Percentiles rank a stretch among this genome's conserved stretches.
These are phyloP conservation scores for Lipomyces orientalis DNA, from an alignment of 805 yeast species.

Conservation along the genomic window DNA sequence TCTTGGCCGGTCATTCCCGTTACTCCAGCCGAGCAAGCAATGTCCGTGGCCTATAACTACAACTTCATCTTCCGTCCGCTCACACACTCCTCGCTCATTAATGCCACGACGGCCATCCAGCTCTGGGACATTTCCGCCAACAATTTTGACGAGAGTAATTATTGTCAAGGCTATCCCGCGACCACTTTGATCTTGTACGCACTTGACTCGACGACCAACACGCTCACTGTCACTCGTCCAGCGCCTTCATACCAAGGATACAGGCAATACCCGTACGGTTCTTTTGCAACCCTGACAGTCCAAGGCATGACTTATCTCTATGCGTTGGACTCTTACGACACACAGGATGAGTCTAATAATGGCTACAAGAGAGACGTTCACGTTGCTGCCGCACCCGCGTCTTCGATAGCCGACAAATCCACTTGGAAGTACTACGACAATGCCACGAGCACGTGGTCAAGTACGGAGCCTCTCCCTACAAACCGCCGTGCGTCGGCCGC, in stretches of 20 bases:
- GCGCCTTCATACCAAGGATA: constrained; percentile 9
- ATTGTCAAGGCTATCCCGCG: background rate
- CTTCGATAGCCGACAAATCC: constrained; percentile 11
- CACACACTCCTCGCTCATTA: constrained; percentile 6
- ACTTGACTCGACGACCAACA: constrained; percentile 2
- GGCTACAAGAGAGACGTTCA: constrained; percentile 12
- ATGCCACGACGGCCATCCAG: constrained; percentile 16
- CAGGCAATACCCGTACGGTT: constrained; percentile 12
- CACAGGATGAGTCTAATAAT: background rate
- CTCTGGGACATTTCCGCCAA: constrained; percentile 16
- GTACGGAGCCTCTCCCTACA: constrained; percentile 16
- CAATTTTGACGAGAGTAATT: too few relatives aligned
- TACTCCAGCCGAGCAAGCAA: constrained; percentile 14
- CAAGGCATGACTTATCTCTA: constrained; percentile 15
- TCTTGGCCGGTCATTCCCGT: constrained; percentile 7
- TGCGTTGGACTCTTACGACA: constrained; percentile 4
- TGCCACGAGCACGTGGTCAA: constrained; percentile 13
- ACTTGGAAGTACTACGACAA: constrained; percentile 18
- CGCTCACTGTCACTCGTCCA: constrained; percentile 18
- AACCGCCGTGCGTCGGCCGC: constrained; percentile 4
- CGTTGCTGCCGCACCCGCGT: constrained; percentile 18
- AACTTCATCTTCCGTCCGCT: constrained; percentile 4
- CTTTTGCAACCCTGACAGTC: constrained; percentile 15
- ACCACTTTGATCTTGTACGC: constrained; percentile 14
- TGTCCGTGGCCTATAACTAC: background rate